Evolutionary conservation across 1,284 basidiomycete species (phyloP), one percentile per base, ranked within the genome.

Genomic region (Mycena citricolor): DNA sequence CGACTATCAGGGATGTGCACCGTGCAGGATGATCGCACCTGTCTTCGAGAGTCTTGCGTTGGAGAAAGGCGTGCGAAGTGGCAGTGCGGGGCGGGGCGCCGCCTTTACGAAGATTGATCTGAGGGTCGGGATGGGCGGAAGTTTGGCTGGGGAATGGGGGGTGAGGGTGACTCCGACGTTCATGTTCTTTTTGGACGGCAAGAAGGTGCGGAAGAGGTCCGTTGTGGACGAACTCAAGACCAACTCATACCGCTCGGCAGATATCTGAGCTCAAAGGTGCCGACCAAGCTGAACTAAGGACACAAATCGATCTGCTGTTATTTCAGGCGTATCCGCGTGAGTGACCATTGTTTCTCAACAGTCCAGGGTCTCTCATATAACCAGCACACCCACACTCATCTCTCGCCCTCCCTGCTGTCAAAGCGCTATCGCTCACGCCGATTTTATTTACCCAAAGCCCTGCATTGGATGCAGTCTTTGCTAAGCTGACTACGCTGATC

Each of bases 131-230:
- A 64, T 80, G 61, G 83, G 82, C 0, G 59, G 68, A 7, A 66
- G 68, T 35, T 65, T 92, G 20, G 88, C 86, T 0, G 58, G 67
- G 0, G 71, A 85, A 57, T 87, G 79, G 66, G 70, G 76, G 4
- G 79, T 95, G 1, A 63, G 74, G n/a, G 90, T 76, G 0, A 94
- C 89, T 1, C 91, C 92, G 4, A 93, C 90, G 4, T 94, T 93
- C 61, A 69, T 87, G 39, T 91, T 90, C 67, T 94, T 91, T 69
- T 61, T 83, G 53, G 73, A 88, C 49, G 87, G 86, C 1, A 73
- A 78, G 52, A 88, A 90, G 77, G 86, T 85, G 33, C 35, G 68
- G 58, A 21, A 20, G n/a, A 25, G 25, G 25, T 28, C 7, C 20
- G n/a, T 22, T 7, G 26, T 21, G 17, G 21, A 12, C 16, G n/a